Conservation (phyloP, 495 filamentous ascomycete genomes). For the Aspergillus sparsus region DNA sequence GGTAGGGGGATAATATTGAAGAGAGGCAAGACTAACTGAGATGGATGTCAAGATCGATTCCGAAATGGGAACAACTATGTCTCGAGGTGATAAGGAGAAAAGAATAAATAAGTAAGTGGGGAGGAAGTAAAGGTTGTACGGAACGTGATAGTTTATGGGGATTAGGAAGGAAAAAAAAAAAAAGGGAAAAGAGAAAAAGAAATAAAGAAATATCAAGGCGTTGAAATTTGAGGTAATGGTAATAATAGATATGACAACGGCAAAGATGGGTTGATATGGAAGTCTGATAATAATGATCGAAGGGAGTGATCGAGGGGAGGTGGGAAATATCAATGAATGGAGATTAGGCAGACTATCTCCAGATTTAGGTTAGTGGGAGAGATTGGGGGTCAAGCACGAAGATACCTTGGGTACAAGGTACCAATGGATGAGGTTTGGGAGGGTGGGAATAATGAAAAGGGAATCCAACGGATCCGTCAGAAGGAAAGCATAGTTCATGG, state of each 20-base stretch:
- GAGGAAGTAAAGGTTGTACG: constrained; percentile 5
- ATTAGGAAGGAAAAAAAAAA: background rate
- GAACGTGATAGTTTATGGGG: background rate
- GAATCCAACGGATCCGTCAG: constrained; percentile 4
- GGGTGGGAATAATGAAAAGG: constrained; percentile 8
- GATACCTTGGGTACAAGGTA: constrained; percentile 12
- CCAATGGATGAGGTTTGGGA: constrained; percentile 5
- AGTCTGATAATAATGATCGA: background rate
- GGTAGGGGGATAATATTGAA: no score
- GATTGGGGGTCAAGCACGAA: constrained; percentile 17
- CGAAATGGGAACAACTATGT: background rate
- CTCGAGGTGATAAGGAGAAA: background rate
- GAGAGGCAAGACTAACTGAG: constrained; percentile 12
- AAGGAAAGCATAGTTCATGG: constrained; percentile 15
- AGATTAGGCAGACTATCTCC: constrained; percentile 9
- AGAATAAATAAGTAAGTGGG: constrained; percentile 3
- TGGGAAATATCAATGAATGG: constrained; percentile 23
- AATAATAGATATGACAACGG: no score
- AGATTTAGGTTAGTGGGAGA: constrained; percentile 18
- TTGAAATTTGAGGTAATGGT: no score
- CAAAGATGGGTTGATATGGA: background rate
- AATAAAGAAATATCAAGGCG: background rate
- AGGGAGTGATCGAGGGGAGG: background rate
- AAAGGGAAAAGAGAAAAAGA: background rate
- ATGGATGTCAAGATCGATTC: constrained; percentile 10